Evolutionary conservation across 2,329 filamentous ascomycete genomes (phyloP), one percentile per base, ranked within the genome.

Genomic region (Sarocladium brachiariae): DNA sequence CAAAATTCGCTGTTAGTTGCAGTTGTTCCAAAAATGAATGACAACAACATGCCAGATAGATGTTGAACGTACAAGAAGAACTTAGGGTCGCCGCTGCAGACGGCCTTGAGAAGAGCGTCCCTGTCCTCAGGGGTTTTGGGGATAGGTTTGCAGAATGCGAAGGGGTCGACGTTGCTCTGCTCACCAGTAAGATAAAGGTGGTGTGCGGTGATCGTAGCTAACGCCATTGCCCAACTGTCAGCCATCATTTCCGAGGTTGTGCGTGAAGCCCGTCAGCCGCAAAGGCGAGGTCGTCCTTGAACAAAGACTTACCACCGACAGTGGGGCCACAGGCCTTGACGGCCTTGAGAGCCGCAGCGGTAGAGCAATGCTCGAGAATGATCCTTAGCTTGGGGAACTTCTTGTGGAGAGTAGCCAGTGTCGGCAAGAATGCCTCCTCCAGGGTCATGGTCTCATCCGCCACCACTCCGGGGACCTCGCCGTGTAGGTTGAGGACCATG

Each of bases 401-500:
- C 19, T 76, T 68, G 61, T 95, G 88, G 2, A 97, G 77, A 16
- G 78, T 77, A 55, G 79, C 73, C 30, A 96, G 74, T 0, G 85
- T 92, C 0, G 91, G 91, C 8, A 97, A 74, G 70, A 97, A 97
- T 8, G 70, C 69, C 55, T 73, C 70, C 57, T 75, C 72, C 3
- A 73, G 61, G 1, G 73, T 72, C 46, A 49, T 49, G 27, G 65
- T 56, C 21, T 63, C 66, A n/a, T 73, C 73, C 2, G 76, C 75
- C 0, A 83, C 65, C 43, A 68, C 63, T 51, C 67, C 67, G 2
- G 68, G 84, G n/a, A 85, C 81, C 69, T 96, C 92, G 57, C 91
- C 92, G 65, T 97, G 91, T n/a, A 97, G 74, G 70, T 96, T 96
- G 37, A 95, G 76, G n/a, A 95, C 78, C 63, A 96, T 74, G 57